Evolutionary conservation across 2,329 filamentous ascomycete species (phyloP).

Genomic region (Fusarium aywerte): DNA sequence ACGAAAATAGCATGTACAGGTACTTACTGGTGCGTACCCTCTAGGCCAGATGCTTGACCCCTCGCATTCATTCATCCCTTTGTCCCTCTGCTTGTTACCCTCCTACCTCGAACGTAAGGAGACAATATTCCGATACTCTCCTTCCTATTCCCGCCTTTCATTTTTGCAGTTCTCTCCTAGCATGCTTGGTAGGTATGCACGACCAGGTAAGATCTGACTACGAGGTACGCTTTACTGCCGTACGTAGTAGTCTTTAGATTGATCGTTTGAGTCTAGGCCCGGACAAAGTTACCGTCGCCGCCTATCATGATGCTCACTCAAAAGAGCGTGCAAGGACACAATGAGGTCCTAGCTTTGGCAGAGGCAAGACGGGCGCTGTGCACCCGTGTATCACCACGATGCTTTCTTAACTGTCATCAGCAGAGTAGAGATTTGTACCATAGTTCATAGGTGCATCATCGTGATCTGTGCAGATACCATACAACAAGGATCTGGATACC

Average conservation of each 20-base stretch:
- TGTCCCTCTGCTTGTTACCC: conserved; percentile 17
- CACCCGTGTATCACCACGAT: conserved; percentile 36
- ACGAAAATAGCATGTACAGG: conserved; percentile 49
- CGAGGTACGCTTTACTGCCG: conserved; percentile 5
- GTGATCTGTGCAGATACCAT: conserved; percentile 11
- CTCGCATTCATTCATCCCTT: conserved; percentile 23
- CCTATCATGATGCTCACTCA: conserved; percentile 17
- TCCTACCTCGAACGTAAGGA: conserved; percentile 11
- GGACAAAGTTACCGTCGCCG: conserved; percentile 16
- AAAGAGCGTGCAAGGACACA: conserved; percentile 36
- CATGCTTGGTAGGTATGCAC: background rate
- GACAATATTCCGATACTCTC: conserved; percentile 22
- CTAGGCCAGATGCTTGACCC: conserved; percentile 19
- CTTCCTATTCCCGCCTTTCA: conserved; percentile 8
- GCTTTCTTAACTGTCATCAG: conserved; percentile 20
- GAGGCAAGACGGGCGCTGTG: conserved; percentile 26
- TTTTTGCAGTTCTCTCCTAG: background rate
- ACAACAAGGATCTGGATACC: conserved; percentile 4
- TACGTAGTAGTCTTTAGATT: background rate
- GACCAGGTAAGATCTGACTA: conserved; percentile 19
- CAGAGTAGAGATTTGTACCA: conserved; percentile 7
- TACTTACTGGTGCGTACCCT: conserved; percentile 48
- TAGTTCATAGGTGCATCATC: conserved; percentile 40
- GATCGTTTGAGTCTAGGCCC: conserved; percentile 9
- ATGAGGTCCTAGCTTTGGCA: conserved; percentile 35